Conservation (phyloP, 768 basidiomycete species). For the Punctularia strigosozonata region DNA sequence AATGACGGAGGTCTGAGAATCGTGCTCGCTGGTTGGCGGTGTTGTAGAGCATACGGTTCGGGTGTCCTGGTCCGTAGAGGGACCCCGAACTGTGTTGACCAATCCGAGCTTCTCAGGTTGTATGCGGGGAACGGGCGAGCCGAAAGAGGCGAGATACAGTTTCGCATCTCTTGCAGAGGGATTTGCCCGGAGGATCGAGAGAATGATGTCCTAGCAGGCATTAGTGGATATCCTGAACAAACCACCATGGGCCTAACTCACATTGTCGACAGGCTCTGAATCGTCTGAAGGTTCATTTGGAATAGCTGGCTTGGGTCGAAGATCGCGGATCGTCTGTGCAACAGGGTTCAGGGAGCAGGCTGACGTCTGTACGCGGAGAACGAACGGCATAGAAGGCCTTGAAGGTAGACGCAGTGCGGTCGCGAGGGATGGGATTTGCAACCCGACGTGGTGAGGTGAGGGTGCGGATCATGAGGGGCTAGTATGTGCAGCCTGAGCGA, state of each 20-base stretch:
- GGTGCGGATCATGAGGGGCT: no score
- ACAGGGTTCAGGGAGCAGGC: not conserved
- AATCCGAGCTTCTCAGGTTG: slow-evolving; percentile 7
- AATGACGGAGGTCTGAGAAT: slow-evolving; percentile 40
- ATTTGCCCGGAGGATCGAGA: slow-evolving; percentile 87
- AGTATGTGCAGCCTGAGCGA: no score
- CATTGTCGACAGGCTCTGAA: slow-evolving; percentile 18
- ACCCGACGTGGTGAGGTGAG: no score
- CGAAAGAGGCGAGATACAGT: slow-evolving; percentile 87
- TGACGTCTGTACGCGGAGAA: not conserved
- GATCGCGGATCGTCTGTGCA: slow-evolving; percentile 15
- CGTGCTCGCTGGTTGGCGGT: slow-evolving; percentile 22
- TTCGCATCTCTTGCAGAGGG: slow-evolving; percentile 87
- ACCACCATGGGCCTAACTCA: slow-evolving; percentile 4
- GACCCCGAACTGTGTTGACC: slow-evolving; percentile 17
- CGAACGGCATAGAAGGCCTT: not conserved
- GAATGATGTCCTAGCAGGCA: slow-evolving; percentile 73
- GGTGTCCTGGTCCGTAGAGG: slow-evolving; percentile 16
- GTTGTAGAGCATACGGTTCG: slow-evolving; percentile 10
- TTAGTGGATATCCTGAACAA: not conserved
- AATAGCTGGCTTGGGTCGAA: slow-evolving; percentile 9
- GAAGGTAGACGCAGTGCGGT: not conserved
- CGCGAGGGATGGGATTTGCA: no score
- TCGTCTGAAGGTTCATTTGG: slow-evolving; percentile 13
- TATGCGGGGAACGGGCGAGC: slow-evolving; percentile 22